Base-by-base conservation (phyloP, 331 rosid species). In the Rosa hybrid region DNA sequence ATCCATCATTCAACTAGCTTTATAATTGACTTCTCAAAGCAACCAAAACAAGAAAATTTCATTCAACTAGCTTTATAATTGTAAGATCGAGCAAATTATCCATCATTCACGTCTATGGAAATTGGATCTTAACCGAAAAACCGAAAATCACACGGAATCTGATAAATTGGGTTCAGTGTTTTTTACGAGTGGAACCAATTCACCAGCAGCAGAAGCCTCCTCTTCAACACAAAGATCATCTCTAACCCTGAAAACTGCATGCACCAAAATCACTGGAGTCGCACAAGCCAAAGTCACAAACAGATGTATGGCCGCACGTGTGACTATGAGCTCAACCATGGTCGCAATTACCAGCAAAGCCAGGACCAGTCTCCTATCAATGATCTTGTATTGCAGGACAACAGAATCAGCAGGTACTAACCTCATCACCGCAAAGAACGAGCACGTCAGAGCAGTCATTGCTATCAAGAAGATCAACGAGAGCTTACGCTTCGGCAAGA, bases 201-300 rank as follows among this genome's bases (percentile, higher is more conserved):
- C 89, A 53, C 77, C 84, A 6, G 68, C 68, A 82, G 21, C 73
- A 67, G 76, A 68, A 77, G 42, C 85, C 69, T 84, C 77, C 62
- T 73, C 84, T 46, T 45, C 62, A 74, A 80, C 86, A 76, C 48
- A 87, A 72, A 67, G 72, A 75, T 89, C 90, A 6, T 10, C 74
- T 50, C 77, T 50, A 67, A 80, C 54, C 87, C 87, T 74, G 2
- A 91, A 86, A 84, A 86, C 81, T 3, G 97, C 97, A 87, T 91
- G 97, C 77, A 87, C 80, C 88, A 90, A 83, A 82, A 88, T 53
- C 0, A 91, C 0, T 18, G 90, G 92, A 44, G 76, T 8, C 57
- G 83, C 81, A 65, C 83, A 54, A 16, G 83, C 88, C 54, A 90
- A 81, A 65, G 88, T 84, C 65, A 80, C 77, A 1, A 86, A 81